A percentile compares a stretch with the other conserved stretches of the same genome.
phyloP scores from a whole-genome alignment of 2,329 filamentous ascomycete genomes.

The Aureobasidium namibiae region DNA sequence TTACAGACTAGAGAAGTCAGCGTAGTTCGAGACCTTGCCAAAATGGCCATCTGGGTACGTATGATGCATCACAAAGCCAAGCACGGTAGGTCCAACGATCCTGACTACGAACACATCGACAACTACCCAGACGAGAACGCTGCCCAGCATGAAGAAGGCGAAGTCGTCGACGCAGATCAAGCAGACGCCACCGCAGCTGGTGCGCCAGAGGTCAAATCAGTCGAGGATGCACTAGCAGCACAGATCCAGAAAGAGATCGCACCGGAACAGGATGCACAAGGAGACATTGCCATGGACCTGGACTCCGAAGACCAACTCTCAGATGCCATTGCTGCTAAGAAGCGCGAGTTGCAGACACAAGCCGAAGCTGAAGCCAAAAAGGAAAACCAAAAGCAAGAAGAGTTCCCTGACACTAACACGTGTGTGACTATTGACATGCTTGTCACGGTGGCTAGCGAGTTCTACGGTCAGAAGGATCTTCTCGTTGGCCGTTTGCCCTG shows the following conservation, averaged over 20 bases:
- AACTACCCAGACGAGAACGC: constrained; percentile 13
- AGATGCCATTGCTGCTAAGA: constrained; percentile 9
- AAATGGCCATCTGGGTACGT: constrained; percentile 57
- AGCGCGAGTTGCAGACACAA: constrained; percentile 1
- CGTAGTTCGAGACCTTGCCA: constrained; percentile 69
- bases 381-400: constrained; percentile 13
- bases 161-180: neutral
- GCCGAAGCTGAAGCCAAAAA: constrained; percentile 10
- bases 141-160: constrained; percentile 21
- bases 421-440: constrained; percentile 86
- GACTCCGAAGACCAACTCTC: neutral
- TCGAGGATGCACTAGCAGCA: neutral
- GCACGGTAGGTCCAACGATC: constrained; percentile 28
- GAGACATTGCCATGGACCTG: neutral
- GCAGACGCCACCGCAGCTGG: neutral
- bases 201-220: constrained; percentile 13
- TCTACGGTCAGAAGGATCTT: constrained; percentile 82
- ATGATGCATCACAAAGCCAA: constrained; percentile 37
- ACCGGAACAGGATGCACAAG: neutral
- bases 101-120: constrained; percentile 28
- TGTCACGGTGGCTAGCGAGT: constrained; percentile 75
- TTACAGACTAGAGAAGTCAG: constrained; percentile 68
- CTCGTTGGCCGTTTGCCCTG: constrained; percentile 49
- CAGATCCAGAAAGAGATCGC: neutral
- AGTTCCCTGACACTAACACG: constrained; percentile 23